Evolutionary conservation across 2,329 filamentous ascomycete species (phyloP).

Genomic region (Calonectria montana): DNA sequence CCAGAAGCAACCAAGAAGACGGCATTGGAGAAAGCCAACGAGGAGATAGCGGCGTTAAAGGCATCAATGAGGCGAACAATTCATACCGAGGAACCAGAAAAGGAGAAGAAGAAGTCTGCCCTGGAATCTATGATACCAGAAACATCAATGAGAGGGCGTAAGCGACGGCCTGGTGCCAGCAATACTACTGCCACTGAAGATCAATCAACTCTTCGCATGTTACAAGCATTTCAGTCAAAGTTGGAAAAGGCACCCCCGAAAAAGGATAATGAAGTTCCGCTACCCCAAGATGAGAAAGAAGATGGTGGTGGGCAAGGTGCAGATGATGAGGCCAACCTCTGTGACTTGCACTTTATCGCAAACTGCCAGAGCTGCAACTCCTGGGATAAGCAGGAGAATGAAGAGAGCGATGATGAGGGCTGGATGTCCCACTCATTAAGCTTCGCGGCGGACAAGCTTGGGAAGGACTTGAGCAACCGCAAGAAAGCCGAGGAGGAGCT

Average conservation of each 20-base stretch:
- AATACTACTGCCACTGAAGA: constrained; percentile 67
- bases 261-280: constrained; percentile 44
- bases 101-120: constrained; percentile 72
- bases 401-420: constrained; percentile 71
- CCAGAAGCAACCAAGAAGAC: constrained; percentile 55
- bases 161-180: constrained; percentile 70
- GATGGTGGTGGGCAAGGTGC: constrained; percentile 35
- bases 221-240: constrained; percentile 84
- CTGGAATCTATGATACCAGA: constrained; percentile 81
- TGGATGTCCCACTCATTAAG: constrained; percentile 91
- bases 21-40: constrained; percentile 77
- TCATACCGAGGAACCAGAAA: constrained; percentile 57
- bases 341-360: constrained; percentile 95
- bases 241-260: constrained; percentile 67
- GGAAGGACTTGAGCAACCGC: constrained; percentile 92
- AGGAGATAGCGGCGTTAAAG: constrained; percentile 83
- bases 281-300: constrained; percentile 39
- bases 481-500: constrained; percentile 91
- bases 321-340: constrained; percentile 80
- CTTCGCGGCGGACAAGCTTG: constrained; percentile 89
- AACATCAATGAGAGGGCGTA: constrained; percentile 77
- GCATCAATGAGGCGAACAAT: constrained; percentile 81
- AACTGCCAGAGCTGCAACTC: constrained; percentile 92
- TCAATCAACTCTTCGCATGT: constrained; percentile 73
- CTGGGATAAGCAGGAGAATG: constrained; percentile 77